phyloP scores from a whole-genome alignment of 2,329 filamentous ascomycete genomes.

The Fusarium sp. region DNA sequence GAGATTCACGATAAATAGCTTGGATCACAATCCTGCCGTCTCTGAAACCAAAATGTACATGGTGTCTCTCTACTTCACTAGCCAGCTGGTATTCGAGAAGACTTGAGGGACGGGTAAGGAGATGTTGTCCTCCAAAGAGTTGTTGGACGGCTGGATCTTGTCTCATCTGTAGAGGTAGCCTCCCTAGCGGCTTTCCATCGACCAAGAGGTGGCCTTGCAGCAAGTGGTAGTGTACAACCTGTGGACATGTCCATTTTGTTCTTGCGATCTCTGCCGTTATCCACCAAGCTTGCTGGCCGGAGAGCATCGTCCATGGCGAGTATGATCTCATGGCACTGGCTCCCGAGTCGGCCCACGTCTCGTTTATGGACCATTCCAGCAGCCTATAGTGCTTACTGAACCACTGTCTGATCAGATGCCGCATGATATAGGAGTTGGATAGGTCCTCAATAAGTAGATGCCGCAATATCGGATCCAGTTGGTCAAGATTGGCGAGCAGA shows the following conservation, averaged over 20 bases:
- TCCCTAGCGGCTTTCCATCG: conserved; percentile 50
- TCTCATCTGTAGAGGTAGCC: conserved; percentile 61
- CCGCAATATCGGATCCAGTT: conserved; percentile 3
- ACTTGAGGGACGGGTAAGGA: conserved; percentile 61
- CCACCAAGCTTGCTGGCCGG: conserved; percentile 5
- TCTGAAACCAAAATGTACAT: conserved; percentile 65
- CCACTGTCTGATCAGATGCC: not conserved
- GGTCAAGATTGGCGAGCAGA: conserved; percentile 27
- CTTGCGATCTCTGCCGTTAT: not conserved
- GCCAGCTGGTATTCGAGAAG: conserved; percentile 60
- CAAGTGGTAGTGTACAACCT: conserved; percentile 48
- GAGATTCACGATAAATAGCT: conserved; percentile 37
- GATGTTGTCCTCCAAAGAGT: conserved; percentile 63
- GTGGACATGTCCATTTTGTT: conserved; percentile 10
- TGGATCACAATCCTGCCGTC: conserved; percentile 54
- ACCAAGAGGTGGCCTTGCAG: conserved; percentile 48
- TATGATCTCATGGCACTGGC: not conserved
- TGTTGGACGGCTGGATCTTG: conserved; percentile 54
- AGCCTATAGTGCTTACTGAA: not conserved
- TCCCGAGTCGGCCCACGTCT: conserved; percentile 19
- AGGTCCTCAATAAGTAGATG: conserved; percentile 36
- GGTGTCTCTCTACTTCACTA: conserved; percentile 34
- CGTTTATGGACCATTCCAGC: conserved; percentile 40
- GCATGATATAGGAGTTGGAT: conserved; percentile 20
- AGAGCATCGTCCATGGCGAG: conserved; percentile 7